Percentiles rank a stretch among this genome's conserved stretches.
phyloP scores from a whole-genome alignment of 805 yeast species.

The Nadsonia fulvescens region DNA sequence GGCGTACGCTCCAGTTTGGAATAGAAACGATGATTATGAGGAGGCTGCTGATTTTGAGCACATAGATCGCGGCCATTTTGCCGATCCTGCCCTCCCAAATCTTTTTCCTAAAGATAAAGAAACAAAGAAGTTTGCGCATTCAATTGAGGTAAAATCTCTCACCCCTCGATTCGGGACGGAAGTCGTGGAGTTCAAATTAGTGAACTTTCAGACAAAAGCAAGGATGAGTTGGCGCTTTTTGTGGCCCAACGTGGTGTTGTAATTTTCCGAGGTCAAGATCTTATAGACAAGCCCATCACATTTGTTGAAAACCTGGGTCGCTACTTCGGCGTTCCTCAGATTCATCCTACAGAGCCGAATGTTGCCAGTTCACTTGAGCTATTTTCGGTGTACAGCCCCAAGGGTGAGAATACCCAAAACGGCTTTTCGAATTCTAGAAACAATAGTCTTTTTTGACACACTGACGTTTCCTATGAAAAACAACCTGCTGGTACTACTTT shows the following conservation, averaged over 20 bases:
- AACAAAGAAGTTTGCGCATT: no score
- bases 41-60: no score
- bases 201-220: constrained; percentile 31
- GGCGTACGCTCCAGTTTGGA: no score
- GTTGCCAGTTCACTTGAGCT: constrained; percentile 11
- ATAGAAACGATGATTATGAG: no score
- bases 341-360: constrained; percentile 16
- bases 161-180: constrained; percentile 61
- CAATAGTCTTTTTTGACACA: no score
- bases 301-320: no score
- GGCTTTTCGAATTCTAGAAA: no score
- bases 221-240: constrained; percentile 34
- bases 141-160: no score
- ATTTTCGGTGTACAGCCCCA: no score
- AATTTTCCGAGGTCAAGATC: constrained; percentile 30
- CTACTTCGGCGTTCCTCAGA: constrained; percentile 16
- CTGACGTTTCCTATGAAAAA: constrained; percentile 59
- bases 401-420: constrained; percentile 10
- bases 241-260: constrained; percentile 32
- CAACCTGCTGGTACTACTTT: constrained; percentile 61
- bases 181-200: constrained; percentile 46
- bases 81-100: no score
- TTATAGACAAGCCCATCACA: constrained; percentile 12
- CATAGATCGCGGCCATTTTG: no score
- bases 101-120: no score